Conservation (phyloP, 306 rosid genomes). For the Trifolium dubium region DNA sequence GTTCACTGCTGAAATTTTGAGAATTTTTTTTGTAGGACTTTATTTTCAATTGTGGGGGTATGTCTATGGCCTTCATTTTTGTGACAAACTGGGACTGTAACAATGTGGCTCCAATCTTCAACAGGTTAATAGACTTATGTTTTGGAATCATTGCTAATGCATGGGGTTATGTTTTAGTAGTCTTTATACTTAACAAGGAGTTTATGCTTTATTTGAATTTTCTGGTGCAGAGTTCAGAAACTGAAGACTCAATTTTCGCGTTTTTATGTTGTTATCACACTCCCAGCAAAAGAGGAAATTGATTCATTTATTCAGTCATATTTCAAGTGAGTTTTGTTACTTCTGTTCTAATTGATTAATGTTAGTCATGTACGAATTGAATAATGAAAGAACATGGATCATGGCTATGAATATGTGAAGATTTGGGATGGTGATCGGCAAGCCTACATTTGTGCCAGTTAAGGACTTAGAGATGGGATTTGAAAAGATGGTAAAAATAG, state of each 20-base stretch:
- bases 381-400: constrained; percentile 19
- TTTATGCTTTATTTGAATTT: constrained; percentile 29
- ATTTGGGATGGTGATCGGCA: constrained; percentile 77
- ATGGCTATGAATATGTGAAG: constrained; percentile 48
- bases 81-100: constrained; percentile 68
- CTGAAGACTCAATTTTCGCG: constrained; percentile 75
- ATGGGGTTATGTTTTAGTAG: constrained; percentile 1
- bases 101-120: constrained; percentile 54
- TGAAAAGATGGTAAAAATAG: constrained; percentile 88
- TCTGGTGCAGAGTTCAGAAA: constrained; percentile 64
- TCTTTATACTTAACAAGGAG: not conserved
- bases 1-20: constrained; percentile 30
- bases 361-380: not conserved
- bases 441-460: constrained; percentile 86
- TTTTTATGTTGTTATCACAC: constrained; percentile 64
- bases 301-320: constrained; percentile 71
- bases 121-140: constrained; percentile 55
- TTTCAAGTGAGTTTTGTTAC: constrained; percentile 66
- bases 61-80: constrained; percentile 81
- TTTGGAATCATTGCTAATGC: constrained; percentile 22
- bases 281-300: constrained; percentile 66
- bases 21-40: constrained; percentile 65
- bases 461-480: constrained; percentile 93
- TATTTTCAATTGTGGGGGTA: constrained; percentile 91
- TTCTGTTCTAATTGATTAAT: constrained; percentile 27